Percentiles rank a stretch among this genome's conserved stretches.
Conservation (phyloP, 148 eudicot species). For the Cornus suecica region DNA sequence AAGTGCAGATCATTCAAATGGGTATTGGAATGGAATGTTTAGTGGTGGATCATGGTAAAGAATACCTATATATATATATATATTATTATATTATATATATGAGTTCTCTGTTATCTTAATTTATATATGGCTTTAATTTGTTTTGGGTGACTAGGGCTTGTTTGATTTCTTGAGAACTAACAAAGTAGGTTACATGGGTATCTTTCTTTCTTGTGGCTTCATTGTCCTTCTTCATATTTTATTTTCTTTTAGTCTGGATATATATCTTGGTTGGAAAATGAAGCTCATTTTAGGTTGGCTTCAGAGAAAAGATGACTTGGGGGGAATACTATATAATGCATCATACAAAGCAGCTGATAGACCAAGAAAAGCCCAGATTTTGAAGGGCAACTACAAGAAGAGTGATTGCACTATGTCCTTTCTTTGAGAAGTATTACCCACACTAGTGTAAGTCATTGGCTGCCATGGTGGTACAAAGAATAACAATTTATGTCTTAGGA, state of each 20-base stretch:
- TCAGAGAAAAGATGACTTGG: slow-evolving; percentile 18
- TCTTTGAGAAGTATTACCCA: no score
- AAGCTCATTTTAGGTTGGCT: slow-evolving; percentile 28
- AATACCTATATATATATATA: neutral
- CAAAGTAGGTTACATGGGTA: slow-evolving; percentile 38
- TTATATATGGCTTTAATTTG: neutral
- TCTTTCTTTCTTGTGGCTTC: neutral
- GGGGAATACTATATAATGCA: slow-evolving; percentile 1
- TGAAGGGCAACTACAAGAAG: slow-evolving; percentile 21
- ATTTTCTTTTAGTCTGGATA: slow-evolving; percentile 10
- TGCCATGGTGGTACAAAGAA: slow-evolving; percentile 16
- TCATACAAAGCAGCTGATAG: slow-evolving; percentile 8
- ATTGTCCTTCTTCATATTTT: slow-evolving; percentile 6
- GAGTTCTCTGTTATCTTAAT: neutral
- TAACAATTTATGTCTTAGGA: slow-evolving; percentile 13
- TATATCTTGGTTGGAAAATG: slow-evolving; percentile 15
- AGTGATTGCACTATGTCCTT: neutral
- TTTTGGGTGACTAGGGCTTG: slow-evolving; percentile 23
- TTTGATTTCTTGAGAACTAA: slow-evolving; percentile 33
- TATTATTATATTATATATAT: no score
- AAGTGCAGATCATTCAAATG: slow-evolving; percentile 59
- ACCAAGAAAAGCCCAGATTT: slow-evolving; percentile 33
- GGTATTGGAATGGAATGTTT: slow-evolving; percentile 78
- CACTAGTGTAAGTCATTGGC: slow-evolving; percentile 15
- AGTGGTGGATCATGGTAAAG: slow-evolving; percentile 73